phyloP scores from a whole-genome alignment of 1,284 basidiomycete genomes.

The Laetiporus sulphureus region DNA sequence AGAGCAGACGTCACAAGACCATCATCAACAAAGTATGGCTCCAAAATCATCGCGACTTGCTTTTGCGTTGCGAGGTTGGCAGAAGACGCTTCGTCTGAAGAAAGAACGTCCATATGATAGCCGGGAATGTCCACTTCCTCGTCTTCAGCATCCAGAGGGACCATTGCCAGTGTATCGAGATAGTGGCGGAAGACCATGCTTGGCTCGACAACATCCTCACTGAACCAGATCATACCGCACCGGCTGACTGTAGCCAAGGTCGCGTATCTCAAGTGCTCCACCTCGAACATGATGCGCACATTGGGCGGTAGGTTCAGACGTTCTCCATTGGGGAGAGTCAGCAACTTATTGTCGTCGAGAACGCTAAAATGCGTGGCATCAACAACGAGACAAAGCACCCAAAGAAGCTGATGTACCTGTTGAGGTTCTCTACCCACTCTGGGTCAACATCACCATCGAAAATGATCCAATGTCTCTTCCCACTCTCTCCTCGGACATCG shows the following conservation, averaged over 20 bases:
- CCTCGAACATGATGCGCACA: conserved; percentile 99
- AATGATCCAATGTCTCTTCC: conserved; percentile 98
- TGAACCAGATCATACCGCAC: conserved; percentile 99
- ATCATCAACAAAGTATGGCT: conserved; percentile 77
- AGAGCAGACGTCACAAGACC: conserved; percentile 81
- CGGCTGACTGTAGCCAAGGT: conserved; percentile 98
- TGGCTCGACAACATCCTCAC: conserved; percentile 89
- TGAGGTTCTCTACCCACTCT: conserved; percentile 99
- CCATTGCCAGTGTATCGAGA: conserved; percentile 68
- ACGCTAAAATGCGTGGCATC: conserved; percentile 51
- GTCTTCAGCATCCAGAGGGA: conserved; percentile 87
- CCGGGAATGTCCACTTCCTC: conserved; percentile 72
- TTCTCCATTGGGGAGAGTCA: conserved; percentile 97
- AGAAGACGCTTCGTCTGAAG: conserved; percentile 46
- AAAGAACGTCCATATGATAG: conserved; percentile 49
- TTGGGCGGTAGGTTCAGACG: conserved; percentile 95
- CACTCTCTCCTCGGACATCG: conserved; percentile 95
- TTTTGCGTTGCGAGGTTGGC: conserved; percentile 75
- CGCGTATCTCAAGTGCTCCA: conserved; percentile 96
- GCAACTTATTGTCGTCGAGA: conserved; percentile 96
- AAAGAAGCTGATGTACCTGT: conserved; percentile 58
- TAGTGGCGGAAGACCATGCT: conserved; percentile 92
- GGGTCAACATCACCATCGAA: conserved; percentile 99
- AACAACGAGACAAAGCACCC: conserved; percentile 6
- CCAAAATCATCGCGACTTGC: conserved; percentile 72